A percentile compares a stretch with the other conserved stretches of the same genome.
phyloP scores from a whole-genome alignment of 768 basidiomycete genomes.

The Baorangia bicolor region DNA sequence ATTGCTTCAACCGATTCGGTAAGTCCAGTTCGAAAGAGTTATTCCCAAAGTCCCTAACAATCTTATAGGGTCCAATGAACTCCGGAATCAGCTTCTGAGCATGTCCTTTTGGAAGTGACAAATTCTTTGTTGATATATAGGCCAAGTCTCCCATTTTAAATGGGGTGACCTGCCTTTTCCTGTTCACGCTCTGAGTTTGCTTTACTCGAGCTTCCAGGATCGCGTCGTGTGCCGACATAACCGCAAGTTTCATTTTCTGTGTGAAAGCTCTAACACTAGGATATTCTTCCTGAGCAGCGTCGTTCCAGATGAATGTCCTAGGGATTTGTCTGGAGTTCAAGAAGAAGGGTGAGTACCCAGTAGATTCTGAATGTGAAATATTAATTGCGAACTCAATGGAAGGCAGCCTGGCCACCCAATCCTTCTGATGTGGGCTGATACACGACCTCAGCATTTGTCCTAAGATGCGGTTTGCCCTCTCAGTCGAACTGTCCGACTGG shows the following conservation, averaged over 20 bases:
- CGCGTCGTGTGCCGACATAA: slow-evolving; percentile 34
- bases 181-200: slow-evolving; percentile 33
- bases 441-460: slow-evolving; percentile 8
- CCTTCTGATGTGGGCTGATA: slow-evolving; percentile 1
- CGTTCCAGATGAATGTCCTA: slow-evolving; percentile 18
- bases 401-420: slow-evolving; percentile 9
- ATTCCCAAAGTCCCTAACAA: slow-evolving; percentile 2
- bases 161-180: not conserved
- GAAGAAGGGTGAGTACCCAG: slow-evolving; percentile 22
- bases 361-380: slow-evolving; percentile 8
- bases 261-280: slow-evolving; percentile 32
- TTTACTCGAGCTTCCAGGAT: slow-evolving; percentile 32
- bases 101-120: not conserved
- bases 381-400: slow-evolving; percentile 27
- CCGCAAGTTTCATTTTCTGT: slow-evolving; percentile 23
- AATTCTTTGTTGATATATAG: not conserved
- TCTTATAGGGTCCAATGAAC: not conserved
- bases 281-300: slow-evolving; percentile 2
- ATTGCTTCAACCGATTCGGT: slow-evolving; percentile 21
- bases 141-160: not conserved
- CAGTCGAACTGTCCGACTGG: slow-evolving; percentile 33
- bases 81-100: not conserved
- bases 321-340: slow-evolving; percentile 11
- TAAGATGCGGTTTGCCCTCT: slow-evolving; percentile 16
- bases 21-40: slow-evolving; percentile 27